Percentiles rank a stretch among this genome's conserved stretches.
These are phyloP conservation scores for Dichomitus squalens DNA, from an alignment of 1,284 basidiomycete genomes.

Conservation along the genomic window DNA sequence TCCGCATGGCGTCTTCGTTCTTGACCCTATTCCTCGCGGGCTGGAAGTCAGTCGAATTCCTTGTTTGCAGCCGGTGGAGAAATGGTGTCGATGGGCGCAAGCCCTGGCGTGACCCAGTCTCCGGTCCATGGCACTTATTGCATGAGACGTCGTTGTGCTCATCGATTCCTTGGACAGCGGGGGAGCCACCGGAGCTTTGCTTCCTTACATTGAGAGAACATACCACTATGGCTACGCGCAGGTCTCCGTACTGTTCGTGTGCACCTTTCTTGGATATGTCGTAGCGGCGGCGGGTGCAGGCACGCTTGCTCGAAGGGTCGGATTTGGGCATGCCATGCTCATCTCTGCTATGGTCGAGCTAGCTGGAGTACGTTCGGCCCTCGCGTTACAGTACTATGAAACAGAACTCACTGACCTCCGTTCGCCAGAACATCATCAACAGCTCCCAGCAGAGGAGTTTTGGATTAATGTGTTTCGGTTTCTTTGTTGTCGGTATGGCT, in stretches of 20 bases:
- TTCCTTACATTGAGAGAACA: conserved; percentile 33
- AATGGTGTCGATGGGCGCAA: no score
- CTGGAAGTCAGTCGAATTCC: conserved; percentile 29
- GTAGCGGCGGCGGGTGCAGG: conserved; percentile 31
- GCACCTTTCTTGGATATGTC: conserved; percentile 33
- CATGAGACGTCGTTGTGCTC: not conserved
- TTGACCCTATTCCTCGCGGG: conserved; percentile 32
- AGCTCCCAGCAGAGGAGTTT: conserved; percentile 35
- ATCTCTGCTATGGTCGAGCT: conserved; percentile 31
- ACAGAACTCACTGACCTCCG: not conserved
- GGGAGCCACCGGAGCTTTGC: conserved; percentile 33
- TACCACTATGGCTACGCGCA: conserved; percentile 32
- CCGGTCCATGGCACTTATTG: no score
- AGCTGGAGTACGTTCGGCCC: conserved; percentile 28
- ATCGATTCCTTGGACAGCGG: conserved; percentile 22
- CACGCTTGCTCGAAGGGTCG: conserved; percentile 28
- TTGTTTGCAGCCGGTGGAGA: not conserved
- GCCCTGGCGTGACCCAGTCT: no score
- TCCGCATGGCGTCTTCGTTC: conserved; percentile 28
- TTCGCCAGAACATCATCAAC: conserved; percentile 35
- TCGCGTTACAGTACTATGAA: no score
- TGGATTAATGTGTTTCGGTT: conserved; percentile 36
- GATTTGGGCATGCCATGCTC: conserved; percentile 32
- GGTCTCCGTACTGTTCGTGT: conserved; percentile 34
- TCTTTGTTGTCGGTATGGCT: conserved; percentile 33